phyloP scores from a whole-genome alignment of 1,284 basidiomycete genomes.

The Tetrapyrgos nigripes region DNA sequence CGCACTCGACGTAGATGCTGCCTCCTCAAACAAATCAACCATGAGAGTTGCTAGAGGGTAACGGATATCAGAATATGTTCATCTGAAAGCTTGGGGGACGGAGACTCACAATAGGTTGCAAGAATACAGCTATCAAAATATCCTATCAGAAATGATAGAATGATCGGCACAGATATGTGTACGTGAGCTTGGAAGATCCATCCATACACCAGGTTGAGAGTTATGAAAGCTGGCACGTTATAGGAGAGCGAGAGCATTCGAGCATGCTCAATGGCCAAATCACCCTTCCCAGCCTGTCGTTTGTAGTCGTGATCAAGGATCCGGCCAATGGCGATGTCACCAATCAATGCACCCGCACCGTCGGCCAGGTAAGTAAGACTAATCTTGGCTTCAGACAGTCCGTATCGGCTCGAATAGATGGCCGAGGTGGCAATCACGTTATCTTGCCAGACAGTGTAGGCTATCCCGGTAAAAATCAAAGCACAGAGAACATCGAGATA shows the following conservation, averaged over 20 bases:
- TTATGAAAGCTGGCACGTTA: neutral
- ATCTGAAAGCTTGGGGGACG: neutral
- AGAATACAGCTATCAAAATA: conserved; percentile 8
- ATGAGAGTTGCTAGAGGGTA: conserved; percentile 6
- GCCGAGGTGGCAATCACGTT: conserved; percentile 10
- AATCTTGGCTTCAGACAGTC: conserved; percentile 5
- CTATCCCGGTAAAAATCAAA: conserved; percentile 3
- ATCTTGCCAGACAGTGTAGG: conserved; percentile 10
- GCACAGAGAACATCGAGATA: conserved; percentile 2
- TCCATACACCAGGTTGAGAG: neutral
- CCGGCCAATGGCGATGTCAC: conserved; percentile 2
- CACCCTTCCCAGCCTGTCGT: neutral
- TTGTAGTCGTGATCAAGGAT: conserved; percentile 8
- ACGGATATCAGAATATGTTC: neutral
- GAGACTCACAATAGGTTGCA: neutral
- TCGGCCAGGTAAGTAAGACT: conserved; percentile 12
- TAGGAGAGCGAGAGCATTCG: conserved; percentile 4
- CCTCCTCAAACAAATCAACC: conserved; percentile 5
- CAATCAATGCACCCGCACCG: conserved; percentile 6
- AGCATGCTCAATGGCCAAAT: conserved; percentile 5
- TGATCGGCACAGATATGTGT: conserved; percentile 1
- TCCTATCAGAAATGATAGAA: conserved; percentile 7
- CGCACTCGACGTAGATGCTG: neutral
- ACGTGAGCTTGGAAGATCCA: neutral
- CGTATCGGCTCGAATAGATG: conserved; percentile 1